Percentiles rank a stretch among this genome's conserved stretches.
Evolutionary conservation across 768 basidiomycete genomes (phyloP).

Genomic region (Neoboletus subvelutipes): DNA sequence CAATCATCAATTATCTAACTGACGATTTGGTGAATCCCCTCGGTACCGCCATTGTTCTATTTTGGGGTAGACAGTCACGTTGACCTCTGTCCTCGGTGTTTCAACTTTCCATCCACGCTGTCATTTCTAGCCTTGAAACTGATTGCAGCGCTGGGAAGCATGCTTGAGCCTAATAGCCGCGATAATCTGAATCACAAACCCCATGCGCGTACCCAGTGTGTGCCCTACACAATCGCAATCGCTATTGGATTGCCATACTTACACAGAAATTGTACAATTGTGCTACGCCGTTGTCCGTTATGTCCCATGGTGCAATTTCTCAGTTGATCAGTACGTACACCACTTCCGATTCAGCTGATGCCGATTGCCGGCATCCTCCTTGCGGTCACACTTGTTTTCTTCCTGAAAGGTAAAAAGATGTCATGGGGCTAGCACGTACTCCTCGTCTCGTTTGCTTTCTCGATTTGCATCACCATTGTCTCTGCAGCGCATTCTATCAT

Average conservation of each 20-base stretch:
- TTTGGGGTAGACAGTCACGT: neutral
- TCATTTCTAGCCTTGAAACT: neutral
- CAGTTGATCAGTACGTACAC: constrained; percentile 17
- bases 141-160: constrained; percentile 4
- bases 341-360: constrained; percentile 15
- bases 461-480: constrained; percentile 21
- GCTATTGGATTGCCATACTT: constrained; percentile 9
- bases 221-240: constrained; percentile 1
- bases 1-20: neutral
- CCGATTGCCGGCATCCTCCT: constrained; percentile 17
- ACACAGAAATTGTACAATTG: constrained; percentile 6
- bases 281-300: neutral
- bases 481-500: constrained; percentile 11
- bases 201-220: neutral
- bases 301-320: constrained; percentile 3
- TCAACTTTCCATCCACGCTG: neutral
- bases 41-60: neutral
- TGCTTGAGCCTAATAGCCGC: constrained; percentile 20
- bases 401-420: constrained; percentile 17
- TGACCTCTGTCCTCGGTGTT: constrained; percentile 14
- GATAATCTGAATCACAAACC: constrained; percentile 8
- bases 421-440: constrained; percentile 12
- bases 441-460: constrained; percentile 20
- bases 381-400: constrained; percentile 12
- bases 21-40: neutral